These are phyloP conservation scores for Trichoderma cornu-damae DNA, from an alignment of 2,329 filamentous ascomycete species.

Conservation along the genomic window DNA sequence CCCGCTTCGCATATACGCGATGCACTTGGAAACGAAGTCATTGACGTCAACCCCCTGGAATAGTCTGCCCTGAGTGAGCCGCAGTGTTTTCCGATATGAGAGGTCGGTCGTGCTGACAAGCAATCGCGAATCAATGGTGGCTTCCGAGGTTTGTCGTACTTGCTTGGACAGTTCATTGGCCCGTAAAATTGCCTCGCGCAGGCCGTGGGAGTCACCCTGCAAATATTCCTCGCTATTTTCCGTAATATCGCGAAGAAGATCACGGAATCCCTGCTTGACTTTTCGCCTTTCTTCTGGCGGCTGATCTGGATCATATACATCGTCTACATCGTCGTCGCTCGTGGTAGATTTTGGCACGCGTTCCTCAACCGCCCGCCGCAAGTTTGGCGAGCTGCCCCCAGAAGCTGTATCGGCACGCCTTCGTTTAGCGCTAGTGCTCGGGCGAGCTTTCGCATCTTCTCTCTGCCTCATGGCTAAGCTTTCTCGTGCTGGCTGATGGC, in stretches of 20 bases:
- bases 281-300: constrained; percentile 65
- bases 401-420: constrained; percentile 30
- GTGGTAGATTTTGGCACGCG: constrained; percentile 16
- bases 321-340: constrained; percentile 23
- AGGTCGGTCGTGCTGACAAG: constrained; percentile 77
- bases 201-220: constrained; percentile 56
- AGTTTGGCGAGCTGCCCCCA: constrained; percentile 19
- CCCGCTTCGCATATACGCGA: constrained; percentile 75
- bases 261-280: constrained; percentile 64
- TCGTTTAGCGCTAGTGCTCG: constrained; percentile 29
- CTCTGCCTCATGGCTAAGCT: constrained; percentile 27
- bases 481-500: constrained; percentile 20
- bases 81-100: constrained; percentile 70
- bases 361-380: constrained; percentile 23
- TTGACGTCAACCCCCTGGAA: constrained; percentile 79
- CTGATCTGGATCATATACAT: constrained; percentile 77
- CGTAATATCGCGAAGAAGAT: constrained; percentile 53
- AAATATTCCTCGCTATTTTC: constrained; percentile 73
- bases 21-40: constrained; percentile 86
- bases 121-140: constrained; percentile 82
- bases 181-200: constrained; percentile 60
- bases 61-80: constrained; percentile 66
- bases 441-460: constrained; percentile 21
- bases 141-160: constrained; percentile 85
- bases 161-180: constrained; percentile 61